A percentile compares a stretch with the other conserved stretches of the same genome.
Conservation (phyloP, 257 asterid species). For the Datura wrightii region DNA sequence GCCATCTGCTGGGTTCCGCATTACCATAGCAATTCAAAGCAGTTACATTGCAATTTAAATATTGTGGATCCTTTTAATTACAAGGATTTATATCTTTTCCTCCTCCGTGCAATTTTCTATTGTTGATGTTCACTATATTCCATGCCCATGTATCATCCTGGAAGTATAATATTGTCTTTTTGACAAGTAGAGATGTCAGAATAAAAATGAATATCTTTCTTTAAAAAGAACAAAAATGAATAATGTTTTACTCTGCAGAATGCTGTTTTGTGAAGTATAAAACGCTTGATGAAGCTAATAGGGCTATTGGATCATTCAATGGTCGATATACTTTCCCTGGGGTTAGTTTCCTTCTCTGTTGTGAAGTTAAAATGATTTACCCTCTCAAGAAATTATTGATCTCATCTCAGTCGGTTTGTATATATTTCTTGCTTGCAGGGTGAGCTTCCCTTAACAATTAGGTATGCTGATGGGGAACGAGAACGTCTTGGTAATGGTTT, state of each 20-base stretch:
- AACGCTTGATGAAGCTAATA: conserved; percentile 72
- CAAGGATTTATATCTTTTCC: background rate
- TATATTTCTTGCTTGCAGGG: conserved; percentile 56
- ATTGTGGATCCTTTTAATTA: background rate
- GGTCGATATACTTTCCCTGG: conserved; percentile 69
- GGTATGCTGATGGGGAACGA: conserved; percentile 77
- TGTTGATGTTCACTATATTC: background rate
- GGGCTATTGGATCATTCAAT: conserved; percentile 68
- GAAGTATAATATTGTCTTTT: conserved; percentile 11
- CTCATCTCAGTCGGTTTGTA: conserved; percentile 30
- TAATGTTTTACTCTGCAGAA: conserved; percentile 47
- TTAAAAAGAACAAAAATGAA: background rate
- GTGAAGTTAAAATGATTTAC: conserved; percentile 22
- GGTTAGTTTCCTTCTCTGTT: conserved; percentile 60
- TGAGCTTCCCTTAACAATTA: conserved; percentile 62
- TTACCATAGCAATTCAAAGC: conserved; percentile 1
- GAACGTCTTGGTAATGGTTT: conserved; percentile 71
- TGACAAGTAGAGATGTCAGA: background rate
- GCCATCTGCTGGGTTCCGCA: background rate
- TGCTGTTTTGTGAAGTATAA: conserved; percentile 90
- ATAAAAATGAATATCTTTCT: background rate
- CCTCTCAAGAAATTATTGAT: conserved; percentile 20
- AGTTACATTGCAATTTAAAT: conserved; percentile 21
- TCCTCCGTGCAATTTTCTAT: background rate
- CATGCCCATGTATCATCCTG: conserved; percentile 11